A percentile compares a stretch with the other conserved stretches of the same genome.
These are phyloP conservation scores for Hericium rajendrae DNA, from an alignment of 768 basidiomycete genomes.

Conservation along the genomic window DNA sequence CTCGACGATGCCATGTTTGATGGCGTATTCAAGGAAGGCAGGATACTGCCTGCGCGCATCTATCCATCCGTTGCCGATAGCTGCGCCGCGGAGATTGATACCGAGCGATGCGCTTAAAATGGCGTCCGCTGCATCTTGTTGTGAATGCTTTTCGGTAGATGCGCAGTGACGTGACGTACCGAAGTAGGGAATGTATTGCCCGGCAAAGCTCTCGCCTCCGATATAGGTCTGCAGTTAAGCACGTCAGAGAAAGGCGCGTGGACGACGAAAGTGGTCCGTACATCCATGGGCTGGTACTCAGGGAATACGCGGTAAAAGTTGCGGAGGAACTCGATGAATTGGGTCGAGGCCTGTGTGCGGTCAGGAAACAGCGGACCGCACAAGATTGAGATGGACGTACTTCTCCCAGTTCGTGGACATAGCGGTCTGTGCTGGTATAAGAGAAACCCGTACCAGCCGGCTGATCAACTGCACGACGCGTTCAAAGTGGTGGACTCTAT, in stretches of 20 bases:
- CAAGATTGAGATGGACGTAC: constrained; percentile 26
- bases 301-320: constrained; percentile 92
- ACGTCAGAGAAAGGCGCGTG: neutral
- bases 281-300: constrained; percentile 74
- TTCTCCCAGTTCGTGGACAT: constrained; percentile 68
- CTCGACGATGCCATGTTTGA: constrained; percentile 71
- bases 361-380: neutral
- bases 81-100: constrained; percentile 63
- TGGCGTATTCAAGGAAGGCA: constrained; percentile 78
- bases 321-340: constrained; percentile 73
- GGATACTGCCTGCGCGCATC: constrained; percentile 84
- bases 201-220: constrained; percentile 93
- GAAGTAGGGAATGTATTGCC: constrained; percentile 96
- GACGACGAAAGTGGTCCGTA: constrained; percentile 30
- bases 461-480: constrained; percentile 69
- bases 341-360: constrained; percentile 50
- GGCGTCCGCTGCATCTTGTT: constrained; percentile 50
- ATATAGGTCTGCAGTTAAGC: constrained; percentile 69
- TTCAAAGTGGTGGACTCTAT: neutral
- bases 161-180: constrained; percentile 33
- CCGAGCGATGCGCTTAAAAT: constrained; percentile 52
- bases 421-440: constrained; percentile 77
- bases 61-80: constrained; percentile 99
- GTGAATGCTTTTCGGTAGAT: neutral
- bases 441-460: constrained; percentile 95